Base-by-base conservation (phyloP, 1,284 basidiomycete species). In the Trametes sp. region DNA sequence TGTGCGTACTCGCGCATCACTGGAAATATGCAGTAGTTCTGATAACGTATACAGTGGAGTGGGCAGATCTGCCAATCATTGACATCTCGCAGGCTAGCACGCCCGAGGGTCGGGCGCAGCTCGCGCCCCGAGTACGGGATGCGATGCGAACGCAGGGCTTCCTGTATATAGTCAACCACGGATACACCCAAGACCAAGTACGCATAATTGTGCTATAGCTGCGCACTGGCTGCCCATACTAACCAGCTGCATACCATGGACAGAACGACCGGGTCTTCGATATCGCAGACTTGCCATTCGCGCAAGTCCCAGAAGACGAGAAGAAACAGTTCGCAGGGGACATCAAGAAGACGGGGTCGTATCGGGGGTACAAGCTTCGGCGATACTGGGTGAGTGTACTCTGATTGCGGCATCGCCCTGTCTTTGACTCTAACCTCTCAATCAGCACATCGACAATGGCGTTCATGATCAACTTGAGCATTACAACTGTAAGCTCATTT, bases 41-140 rank as follows among this genome's bases (percentile, higher is more conserved):
- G 11, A 14, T 24, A 1, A 21, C 23, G 21, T 4, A 29, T 33
- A 24, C 54, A 89, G 88, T 89, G 74, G 84, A 89, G 41, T 90
- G 86, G 77, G 90, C 87, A 0, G 83, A 90, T 53, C 80, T 93
- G 23, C 81, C 86, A 21, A 80, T 85, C 54, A 83, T 93, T 61
- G 90, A 93, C 69, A 75, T 93, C n/a, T 78, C 85, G 28, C 82
- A 82, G 59, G 79, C 80, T 14, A 67, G 72, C 11, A 87, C 80
- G 0, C 73, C 76, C 0, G 82, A 85, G 61, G 85, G 82, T 2
- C 82, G 83, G 0, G 65, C 66, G 8, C 67, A 67, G 45, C 72
- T 75, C 44, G 72, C 74, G 0, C 73, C 76, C 33, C 78, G 88
- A 9, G 82, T 84, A 9, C 81, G 81, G 42, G 78, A 86, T 63